Evolutionary conservation across 441 rosid species (phyloP).

Genomic region (Bocquillonia castaneifolia): DNA sequence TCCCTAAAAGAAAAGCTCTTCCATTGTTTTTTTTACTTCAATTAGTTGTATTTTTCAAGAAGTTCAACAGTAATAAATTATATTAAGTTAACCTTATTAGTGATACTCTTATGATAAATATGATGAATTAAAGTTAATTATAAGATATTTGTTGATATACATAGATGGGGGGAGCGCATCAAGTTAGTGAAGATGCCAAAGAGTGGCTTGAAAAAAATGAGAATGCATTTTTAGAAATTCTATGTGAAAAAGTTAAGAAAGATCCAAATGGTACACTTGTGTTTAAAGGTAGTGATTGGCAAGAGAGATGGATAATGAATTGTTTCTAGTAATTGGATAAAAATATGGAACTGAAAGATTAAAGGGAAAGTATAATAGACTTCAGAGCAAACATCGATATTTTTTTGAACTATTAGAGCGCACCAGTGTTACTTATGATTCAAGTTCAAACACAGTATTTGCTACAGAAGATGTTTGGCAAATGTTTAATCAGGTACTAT

Average conservation of each 20-base stretch:
- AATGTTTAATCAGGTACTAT: neutral
- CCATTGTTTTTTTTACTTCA: too few relatives aligned
- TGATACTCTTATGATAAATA: neutral
- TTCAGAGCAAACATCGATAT: neutral
- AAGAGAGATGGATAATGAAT: neutral
- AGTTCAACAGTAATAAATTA: too few relatives aligned
- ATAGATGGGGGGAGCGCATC: neutral
- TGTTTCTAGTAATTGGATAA: neutral
- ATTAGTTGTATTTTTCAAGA: neutral
- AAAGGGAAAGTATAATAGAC: slow-evolving; percentile 1
- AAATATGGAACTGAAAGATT: slow-evolving; percentile 2
- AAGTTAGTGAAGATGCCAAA: neutral
- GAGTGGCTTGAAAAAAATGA: neutral
- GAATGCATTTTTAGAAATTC: neutral
- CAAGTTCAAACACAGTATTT: neutral
- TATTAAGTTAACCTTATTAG: neutral
- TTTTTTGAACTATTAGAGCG: neutral
- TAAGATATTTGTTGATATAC: too few relatives aligned
- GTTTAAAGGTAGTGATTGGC: neutral
- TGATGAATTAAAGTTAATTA: too few relatives aligned
- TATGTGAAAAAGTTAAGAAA: neutral
- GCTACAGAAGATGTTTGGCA: neutral
- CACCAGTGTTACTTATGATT: slow-evolving; percentile 7
- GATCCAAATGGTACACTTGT: neutral
- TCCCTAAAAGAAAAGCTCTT: too few relatives aligned